A percentile compares a stretch with the other conserved stretches of the same genome.
Evolutionary conservation across 2,329 filamentous ascomycete species (phyloP).

Genomic region (Davidsoniella australis): DNA sequence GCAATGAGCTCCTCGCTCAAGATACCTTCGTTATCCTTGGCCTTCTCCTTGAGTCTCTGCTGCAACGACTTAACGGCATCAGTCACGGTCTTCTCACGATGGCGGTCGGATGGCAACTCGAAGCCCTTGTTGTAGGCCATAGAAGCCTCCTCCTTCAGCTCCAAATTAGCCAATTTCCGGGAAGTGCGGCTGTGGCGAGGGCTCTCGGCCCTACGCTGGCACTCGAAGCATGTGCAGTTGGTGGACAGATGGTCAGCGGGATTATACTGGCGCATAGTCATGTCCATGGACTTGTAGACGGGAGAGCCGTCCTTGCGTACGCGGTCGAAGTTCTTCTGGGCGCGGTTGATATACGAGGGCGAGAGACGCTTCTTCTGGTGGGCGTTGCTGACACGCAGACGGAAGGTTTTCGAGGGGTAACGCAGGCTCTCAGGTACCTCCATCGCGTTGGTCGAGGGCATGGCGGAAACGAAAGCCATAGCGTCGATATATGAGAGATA

Average conservation of each 20-base stretch:
- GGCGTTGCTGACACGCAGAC: neutral
- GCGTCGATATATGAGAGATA: neutral
- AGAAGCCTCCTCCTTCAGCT: constrained; percentile 3
- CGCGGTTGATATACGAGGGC: constrained; percentile 1
- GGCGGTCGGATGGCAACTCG: constrained; percentile 4
- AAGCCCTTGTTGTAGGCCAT: constrained; percentile 2
- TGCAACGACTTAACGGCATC: neutral
- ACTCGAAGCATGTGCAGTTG: neutral
- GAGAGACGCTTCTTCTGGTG: constrained; percentile 5
- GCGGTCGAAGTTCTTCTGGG: constrained; percentile 1
- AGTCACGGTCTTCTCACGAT: constrained; percentile 1
- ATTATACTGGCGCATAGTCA: neutral
- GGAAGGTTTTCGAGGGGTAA: neutral
- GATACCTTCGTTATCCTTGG: neutral
- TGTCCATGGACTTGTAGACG: constrained; percentile 1
- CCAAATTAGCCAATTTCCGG: neutral
- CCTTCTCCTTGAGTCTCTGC: neutral
- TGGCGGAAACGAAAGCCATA: neutral
- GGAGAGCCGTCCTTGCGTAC: constrained; percentile 6
- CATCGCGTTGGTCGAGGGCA: neutral
- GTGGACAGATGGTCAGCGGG: neutral
- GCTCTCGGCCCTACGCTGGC: neutral
- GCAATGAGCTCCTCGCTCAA: neutral
- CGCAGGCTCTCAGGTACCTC: neutral
- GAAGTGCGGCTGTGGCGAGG: neutral